These are phyloP conservation scores for Rhizophagus clarus DNA, from an alignment of 192 early-diverging fungal species.

Conservation along the genomic window DNA sequence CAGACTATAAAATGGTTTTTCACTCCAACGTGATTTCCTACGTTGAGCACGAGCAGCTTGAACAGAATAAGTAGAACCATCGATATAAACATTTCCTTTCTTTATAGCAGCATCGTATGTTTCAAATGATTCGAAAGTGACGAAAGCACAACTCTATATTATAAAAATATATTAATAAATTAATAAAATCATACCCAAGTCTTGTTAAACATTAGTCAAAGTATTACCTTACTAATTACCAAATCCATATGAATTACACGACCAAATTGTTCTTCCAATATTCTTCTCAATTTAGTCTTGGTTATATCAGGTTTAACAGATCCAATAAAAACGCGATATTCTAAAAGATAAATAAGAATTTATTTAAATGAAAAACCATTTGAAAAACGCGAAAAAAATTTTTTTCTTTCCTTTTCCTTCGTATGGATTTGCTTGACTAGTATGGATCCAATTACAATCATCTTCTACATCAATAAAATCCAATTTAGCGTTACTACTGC, in stretches of 20 bases:
- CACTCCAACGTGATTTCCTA: neutral
- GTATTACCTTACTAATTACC: neutral
- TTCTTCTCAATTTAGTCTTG: neutral
- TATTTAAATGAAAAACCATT: neutral
- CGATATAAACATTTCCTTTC: neutral
- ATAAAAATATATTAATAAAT: neutral
- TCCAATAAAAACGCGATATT: slow-evolving; percentile 5
- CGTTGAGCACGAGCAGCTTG: neutral
- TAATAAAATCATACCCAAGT: too few relatives aligned
- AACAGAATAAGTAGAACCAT: neutral
- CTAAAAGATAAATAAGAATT: neutral
- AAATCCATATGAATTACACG: neutral
- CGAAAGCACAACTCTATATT: neutral
- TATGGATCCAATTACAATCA: neutral
- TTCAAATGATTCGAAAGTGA: neutral
- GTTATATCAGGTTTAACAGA: neutral
- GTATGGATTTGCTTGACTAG: too few relatives aligned
- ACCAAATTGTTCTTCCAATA: slow-evolving; percentile 2
- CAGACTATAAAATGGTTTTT: neutral
- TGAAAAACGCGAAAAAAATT: neutral
- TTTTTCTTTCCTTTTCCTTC: neutral
- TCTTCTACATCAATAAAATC: neutral
- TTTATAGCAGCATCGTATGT: neutral
- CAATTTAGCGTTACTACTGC: neutral
- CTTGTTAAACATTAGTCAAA: neutral